Base-by-base conservation (phyloP, 2,329 filamentous ascomycete species). In the Lasiodiplodia sp. region DNA sequence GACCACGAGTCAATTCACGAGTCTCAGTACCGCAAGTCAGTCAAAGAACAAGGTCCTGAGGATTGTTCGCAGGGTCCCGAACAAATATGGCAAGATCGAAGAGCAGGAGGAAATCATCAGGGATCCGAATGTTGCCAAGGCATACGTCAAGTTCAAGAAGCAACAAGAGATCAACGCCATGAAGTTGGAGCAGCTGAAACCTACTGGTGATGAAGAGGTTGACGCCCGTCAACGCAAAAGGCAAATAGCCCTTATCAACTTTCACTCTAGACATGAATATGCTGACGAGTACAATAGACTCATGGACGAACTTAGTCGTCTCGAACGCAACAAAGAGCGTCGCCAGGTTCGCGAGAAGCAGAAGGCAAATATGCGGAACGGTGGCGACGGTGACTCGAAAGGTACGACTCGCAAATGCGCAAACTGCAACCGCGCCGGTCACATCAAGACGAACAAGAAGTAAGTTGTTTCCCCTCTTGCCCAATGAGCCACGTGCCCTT, bases 401-500 rank as follows among this genome's bases (percentile, higher is more conserved):
- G 85, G 83, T 44, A 85, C 85, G 55, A 90, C 88, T 12, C 88
- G 96, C 75, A 98, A 98, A 83, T 99, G 96, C 82, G 96, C 96
- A 73, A 98, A 97, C 80, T 99, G 96, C 82, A 96, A 96, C 63
- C 92, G 96, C 79, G 92, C 97, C 67, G 96, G 96, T 38, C 96
- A 99, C 77, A 99, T 99, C 85, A 97, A 97, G 82, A 98, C 95
- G 58, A 98, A 98, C 85, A 97, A 97, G 84, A 98, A 97, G 93
- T 96, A 70, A 62, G 73, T 64, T 44, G 23, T 25, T 34, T 62
- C n/a, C 2, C 23, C n/a, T 28, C 18, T 11, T 34, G 2, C 23
- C 16, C 16, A n/a, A 56, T 14, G 8, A 18, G 44, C 44, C 3
- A 6, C 44, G 8, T n/a, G n/a, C 18, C n/a, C 44, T 11, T 21